phyloP scores from a whole-genome alignment of 495 filamentous ascomycete species.

The Xylaria bambusicola region DNA sequence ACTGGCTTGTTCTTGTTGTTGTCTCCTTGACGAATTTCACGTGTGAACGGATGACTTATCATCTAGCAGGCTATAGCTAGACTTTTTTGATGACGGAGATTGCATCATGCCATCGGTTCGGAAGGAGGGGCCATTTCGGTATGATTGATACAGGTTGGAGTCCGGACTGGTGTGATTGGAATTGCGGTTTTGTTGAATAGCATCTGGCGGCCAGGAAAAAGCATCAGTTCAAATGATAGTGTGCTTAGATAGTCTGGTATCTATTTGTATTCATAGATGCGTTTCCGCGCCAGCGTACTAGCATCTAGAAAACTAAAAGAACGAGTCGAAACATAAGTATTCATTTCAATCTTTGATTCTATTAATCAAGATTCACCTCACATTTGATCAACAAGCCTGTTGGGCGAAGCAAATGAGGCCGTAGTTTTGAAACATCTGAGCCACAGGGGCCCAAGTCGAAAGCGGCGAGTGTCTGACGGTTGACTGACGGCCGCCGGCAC shows the following conservation, averaged over 20 bases:
- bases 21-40: neutral
- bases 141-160: neutral
- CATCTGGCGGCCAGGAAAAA: neutral
- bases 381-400: no score
- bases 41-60: neutral
- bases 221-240: no score
- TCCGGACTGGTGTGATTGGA: neutral
- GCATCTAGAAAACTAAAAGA: no score
- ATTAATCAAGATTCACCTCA: no score
- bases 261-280: no score
- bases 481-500: conserved; percentile 15
- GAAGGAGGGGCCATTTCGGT: neutral
- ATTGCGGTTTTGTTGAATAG: conserved; percentile 6
- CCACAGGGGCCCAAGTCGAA: neutral
- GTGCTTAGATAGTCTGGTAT: no score
- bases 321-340: no score
- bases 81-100: neutral
- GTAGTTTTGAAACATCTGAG: neutral
- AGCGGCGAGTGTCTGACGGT: neutral
- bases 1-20: neutral
- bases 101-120: neutral
- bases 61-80: neutral
- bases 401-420: no score
- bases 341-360: no score
- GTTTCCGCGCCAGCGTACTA: no score